These are phyloP conservation scores for Zizania palustris DNA, from an alignment of 202 grass and related monocot species.

Conservation along the genomic window DNA sequence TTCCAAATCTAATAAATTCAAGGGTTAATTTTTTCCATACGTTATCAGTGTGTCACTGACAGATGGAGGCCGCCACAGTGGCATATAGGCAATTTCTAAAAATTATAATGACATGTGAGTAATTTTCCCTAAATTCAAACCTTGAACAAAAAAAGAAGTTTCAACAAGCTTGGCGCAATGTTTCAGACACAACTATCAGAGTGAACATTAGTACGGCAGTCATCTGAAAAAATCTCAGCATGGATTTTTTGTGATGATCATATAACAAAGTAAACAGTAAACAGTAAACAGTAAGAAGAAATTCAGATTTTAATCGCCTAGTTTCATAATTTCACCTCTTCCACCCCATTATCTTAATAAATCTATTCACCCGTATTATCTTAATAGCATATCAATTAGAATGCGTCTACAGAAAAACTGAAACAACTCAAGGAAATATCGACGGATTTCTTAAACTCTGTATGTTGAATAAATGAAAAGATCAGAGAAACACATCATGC, in stretches of 20 bases:
- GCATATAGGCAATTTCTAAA: too few species aligned
- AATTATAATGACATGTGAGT: too few species aligned
- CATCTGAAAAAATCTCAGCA: not conserved
- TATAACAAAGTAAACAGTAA: too few species aligned
- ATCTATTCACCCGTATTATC: not conserved
- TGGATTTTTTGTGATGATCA: too few species aligned
- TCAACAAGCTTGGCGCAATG: not conserved
- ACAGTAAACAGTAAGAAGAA: too few species aligned
- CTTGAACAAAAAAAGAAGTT: not conserved
- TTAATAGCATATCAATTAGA: not conserved
- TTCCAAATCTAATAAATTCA: not conserved
- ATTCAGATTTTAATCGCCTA: too few species aligned
- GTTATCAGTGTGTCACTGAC: too few species aligned
- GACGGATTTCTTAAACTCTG: not conserved
- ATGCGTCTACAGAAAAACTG: not conserved
- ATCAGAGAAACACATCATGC: not conserved
- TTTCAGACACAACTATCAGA: not conserved
- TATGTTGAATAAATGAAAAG: slow-evolving; percentile 18
- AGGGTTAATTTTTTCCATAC: too few species aligned
- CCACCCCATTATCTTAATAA: too few species aligned
- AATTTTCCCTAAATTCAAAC: not conserved
- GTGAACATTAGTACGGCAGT: not conserved
- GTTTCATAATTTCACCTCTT: too few species aligned
- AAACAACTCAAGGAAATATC: not conserved
- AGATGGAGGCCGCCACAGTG: too few species aligned